A percentile compares a stretch with the other conserved stretches of the same genome.
Evolutionary conservation across 2,329 filamentous ascomycete species (phyloP).

Genomic region (Huntiella decipiens): DNA sequence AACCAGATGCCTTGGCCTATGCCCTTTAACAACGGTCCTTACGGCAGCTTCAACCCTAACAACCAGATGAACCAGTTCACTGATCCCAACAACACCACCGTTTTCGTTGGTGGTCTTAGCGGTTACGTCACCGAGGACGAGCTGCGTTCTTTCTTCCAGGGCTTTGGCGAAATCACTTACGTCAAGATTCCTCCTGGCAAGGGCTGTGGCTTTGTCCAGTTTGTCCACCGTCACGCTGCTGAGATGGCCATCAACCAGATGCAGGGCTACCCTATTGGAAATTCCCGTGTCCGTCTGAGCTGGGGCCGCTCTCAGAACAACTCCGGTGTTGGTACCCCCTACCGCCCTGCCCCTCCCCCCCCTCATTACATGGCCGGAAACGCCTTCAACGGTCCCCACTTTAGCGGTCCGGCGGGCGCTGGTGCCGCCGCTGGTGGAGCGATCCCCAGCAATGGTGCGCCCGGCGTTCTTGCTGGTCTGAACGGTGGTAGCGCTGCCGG

Average conservation of each 20-base stretch:
- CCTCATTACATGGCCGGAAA: slow-evolving; percentile 34
- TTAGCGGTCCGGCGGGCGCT: slow-evolving; percentile 25
- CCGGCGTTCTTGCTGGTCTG: slow-evolving; percentile 17
- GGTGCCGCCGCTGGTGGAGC: slow-evolving; percentile 21
- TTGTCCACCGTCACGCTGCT: slow-evolving; percentile 92
- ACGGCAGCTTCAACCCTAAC: slow-evolving; percentile 28
- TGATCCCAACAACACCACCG: slow-evolving; percentile 97
- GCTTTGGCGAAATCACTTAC: slow-evolving; percentile 97
- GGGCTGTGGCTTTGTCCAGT: slow-evolving; percentile 97
- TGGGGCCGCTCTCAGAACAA: slow-evolving; percentile 99
- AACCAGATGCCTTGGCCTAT: slow-evolving; percentile 25
- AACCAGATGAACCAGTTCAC: slow-evolving; percentile 94
- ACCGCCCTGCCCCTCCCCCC: slow-evolving; percentile 67
- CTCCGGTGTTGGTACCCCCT: slow-evolving; percentile 91
- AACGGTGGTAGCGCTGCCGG: slow-evolving; percentile 21
- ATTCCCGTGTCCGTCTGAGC: slow-evolving; percentile 89
- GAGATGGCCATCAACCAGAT: slow-evolving; percentile 99
- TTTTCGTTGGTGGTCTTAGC: slow-evolving; percentile 91
- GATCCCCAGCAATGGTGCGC: slow-evolving; percentile 20
- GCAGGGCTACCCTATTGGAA: slow-evolving; percentile 98
- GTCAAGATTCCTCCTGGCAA: slow-evolving; percentile 99
- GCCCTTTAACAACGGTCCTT: slow-evolving; percentile 13
- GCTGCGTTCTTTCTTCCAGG: slow-evolving; percentile 99
- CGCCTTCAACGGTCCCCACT: slow-evolving; percentile 27
- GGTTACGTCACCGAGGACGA: slow-evolving; percentile 98